Evolutionary conservation across 2,329 filamentous ascomycete species (phyloP), one percentile per base, ranked within the genome.

Genomic region (Sarocladiaceae sp.): DNA sequence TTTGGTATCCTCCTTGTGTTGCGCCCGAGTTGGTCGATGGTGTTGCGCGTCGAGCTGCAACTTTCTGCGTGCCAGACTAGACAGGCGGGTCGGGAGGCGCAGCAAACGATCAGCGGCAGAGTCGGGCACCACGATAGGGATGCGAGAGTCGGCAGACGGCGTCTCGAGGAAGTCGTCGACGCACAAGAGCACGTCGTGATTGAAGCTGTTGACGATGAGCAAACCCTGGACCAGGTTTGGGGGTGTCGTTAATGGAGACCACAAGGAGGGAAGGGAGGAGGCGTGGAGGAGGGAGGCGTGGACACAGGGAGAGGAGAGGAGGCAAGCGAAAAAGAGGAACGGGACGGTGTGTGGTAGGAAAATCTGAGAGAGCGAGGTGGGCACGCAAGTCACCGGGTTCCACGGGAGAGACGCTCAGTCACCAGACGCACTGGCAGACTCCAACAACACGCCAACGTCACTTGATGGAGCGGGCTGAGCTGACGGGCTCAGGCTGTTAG

Each of bases 281-380:
- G 33, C 35, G 46, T 37, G 45, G 42, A 31, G 33, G 47, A 32
- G 51, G 50, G 52, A 53, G 52, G 53, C 53, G 53, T 54, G 52
- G 49, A 53, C 49, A 49, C 47, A 55, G 50, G 49, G 52, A 53
- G 48, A 33, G 18, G 16, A n/a, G 13, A 46, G 47, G 45, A 46
- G 45, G 50, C 48, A 53, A 43, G 37, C 34, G 50, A 48, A 52
- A 47, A 47, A 45, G 46, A 46, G 50, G 46, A n/a, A 47, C 47
- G 44, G 47, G 37, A 29, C 43, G 46, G 50, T 44, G 44, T 50
- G 49, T 50, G 51, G 49, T 50, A 49, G 48, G 33, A 40, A 44
- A 32, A 16, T 33, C 19, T 35, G 15, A 15, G 34, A 48, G 24
- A 34, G 45, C 46, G 43, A 49, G 49, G 50, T 29, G 37, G 37